A percentile compares a stretch with the other conserved stretches of the same genome.
Conservation (phyloP, 164 flowering plant species). For the Magnolia changhungtana region DNA sequence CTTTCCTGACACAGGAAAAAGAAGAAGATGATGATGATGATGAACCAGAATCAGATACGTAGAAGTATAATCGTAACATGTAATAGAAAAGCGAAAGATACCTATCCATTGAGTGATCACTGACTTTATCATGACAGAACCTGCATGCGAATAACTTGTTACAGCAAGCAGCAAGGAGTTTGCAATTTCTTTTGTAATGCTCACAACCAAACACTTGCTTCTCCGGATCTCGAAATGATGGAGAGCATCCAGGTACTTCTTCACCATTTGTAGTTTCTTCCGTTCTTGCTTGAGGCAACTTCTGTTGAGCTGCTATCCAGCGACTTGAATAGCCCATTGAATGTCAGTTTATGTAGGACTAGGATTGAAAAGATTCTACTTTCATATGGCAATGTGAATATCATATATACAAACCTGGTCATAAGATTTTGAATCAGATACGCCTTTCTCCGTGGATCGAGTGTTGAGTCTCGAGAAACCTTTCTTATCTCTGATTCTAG, state of each 20-base stretch:
- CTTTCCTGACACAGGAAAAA: constrained; percentile 49
- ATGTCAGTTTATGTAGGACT: constrained; percentile 11
- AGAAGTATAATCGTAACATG: not conserved
- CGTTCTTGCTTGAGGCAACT: constrained; percentile 46
- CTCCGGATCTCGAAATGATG: constrained; percentile 79
- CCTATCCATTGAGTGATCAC: constrained; percentile 97
- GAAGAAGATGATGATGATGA: not conserved
- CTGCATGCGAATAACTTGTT: constrained; percentile 81
- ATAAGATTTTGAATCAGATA: constrained; percentile 89
- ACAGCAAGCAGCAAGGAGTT: constrained; percentile 88
- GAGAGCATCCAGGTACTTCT: constrained; percentile 55
- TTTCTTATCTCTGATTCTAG: constrained; percentile 90
- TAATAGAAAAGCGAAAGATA: constrained; percentile 14
- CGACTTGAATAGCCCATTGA: constrained; percentile 41
- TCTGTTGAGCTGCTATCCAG: constrained; percentile 98
- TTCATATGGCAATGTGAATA: not conserved
- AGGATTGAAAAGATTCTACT: constrained; percentile 4
- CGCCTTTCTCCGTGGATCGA: constrained; percentile 89
- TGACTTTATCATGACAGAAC: constrained; percentile 92
- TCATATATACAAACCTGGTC: constrained; percentile 63
- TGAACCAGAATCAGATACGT: not conserved
- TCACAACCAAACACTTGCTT: constrained; percentile 80
- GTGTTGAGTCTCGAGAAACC: constrained; percentile 73
- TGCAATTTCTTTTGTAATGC: constrained; percentile 94
- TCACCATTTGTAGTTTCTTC: constrained; percentile 47